phyloP scores from a whole-genome alignment of 192 early-diverging fungal species.

The Coemansia sp. region DNA sequence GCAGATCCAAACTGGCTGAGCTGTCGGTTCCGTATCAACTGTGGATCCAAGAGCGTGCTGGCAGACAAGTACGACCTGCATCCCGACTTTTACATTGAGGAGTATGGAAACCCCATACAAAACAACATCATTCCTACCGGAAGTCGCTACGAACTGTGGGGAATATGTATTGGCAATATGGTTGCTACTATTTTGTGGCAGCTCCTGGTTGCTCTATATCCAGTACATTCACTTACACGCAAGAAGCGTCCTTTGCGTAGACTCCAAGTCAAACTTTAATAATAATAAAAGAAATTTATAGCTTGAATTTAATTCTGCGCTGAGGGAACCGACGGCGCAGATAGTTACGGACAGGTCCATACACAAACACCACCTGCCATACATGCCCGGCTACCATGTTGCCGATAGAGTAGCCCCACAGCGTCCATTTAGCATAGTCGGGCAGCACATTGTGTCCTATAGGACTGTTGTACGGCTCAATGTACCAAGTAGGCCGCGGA shows the following conservation, averaged over 20 bases:
- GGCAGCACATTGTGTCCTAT: slow-evolving; percentile 75
- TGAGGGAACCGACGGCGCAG: slow-evolving; percentile 31
- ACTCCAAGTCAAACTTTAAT: slow-evolving; percentile 5
- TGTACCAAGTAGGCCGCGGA: slow-evolving; percentile 22
- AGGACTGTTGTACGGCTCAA: slow-evolving; percentile 63
- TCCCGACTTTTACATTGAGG: slow-evolving; percentile 48
- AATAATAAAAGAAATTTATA: slow-evolving; percentile 35
- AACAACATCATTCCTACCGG: slow-evolving; percentile 70
- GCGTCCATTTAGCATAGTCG: slow-evolving; percentile 56
- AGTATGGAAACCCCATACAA: slow-evolving; percentile 63
- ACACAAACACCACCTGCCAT: slow-evolving; percentile 52
- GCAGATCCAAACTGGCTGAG: slow-evolving; percentile 67
- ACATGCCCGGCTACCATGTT: slow-evolving; percentile 35
- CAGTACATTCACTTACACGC: slow-evolving; percentile 47
- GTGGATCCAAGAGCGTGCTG: slow-evolving; percentile 54
- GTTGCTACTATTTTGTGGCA: slow-evolving; percentile 48
- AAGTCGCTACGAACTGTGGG: slow-evolving; percentile 66
- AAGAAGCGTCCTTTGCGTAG: slow-evolving; percentile 52
- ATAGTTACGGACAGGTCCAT: slow-evolving; percentile 48
- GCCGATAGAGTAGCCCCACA: slow-evolving; percentile 55
- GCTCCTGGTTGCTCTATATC: slow-evolving; percentile 51
- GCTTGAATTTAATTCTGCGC: slow-evolving; percentile 41
- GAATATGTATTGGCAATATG: slow-evolving; percentile 43
- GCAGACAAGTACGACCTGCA: slow-evolving; percentile 39
- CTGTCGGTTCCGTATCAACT: slow-evolving; percentile 75